Evolutionary conservation across 129 eudicot genomes (phyloP), one percentile per base, ranked within the genome.

Genomic region (Apium graveolens): DNA sequence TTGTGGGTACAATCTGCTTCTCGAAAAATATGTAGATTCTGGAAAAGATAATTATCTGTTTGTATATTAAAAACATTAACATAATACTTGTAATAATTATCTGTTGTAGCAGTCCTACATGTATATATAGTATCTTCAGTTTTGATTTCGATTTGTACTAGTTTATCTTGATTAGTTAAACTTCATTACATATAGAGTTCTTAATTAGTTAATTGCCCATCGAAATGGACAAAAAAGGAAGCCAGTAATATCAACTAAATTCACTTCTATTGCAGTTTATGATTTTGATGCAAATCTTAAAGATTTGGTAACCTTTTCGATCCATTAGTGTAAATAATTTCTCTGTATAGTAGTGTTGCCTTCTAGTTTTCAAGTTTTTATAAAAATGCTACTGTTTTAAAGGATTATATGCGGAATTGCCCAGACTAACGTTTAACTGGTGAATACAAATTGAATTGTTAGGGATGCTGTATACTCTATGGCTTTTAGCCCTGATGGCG

Each of bases 401-500:
- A 3, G 13, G 27, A 37, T 24, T 42, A 11, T 69, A 4, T 18
- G 57, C 38, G 16, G 9, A 49, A 68, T 35, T 35, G 44, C 32
- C 66, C n/a, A n/a, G 1, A n/a, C 16, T 57, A n/a, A 57, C 1
- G 16, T 57, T 4, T 24, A 71, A 76, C 39, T 24, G 16, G 41
- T 10, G 71, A 46, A 8, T 41, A n/a, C 37, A 44, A 31, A 10
- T 75, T 74, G 78, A 31, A 60, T 65, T 76, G 26, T 32, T 53
- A 90, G 92, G 83, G 89, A 90, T 16, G 82, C 86, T 32, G 91
- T 90, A 34, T 81, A 74, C 79, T 26, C 89, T 37, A 49, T 88
- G 39, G 86, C 89, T n/a, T 88, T 90, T 79, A 88, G 96, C 53
- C 92, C 92, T 45, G 70, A 83, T 38, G 92, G 91, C 0, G 87